Percentiles rank a stretch among this genome's conserved stretches.
Evolutionary conservation across 176 grass and related monocot genomes (phyloP).

Genomic region (Olyra latifolia): DNA sequence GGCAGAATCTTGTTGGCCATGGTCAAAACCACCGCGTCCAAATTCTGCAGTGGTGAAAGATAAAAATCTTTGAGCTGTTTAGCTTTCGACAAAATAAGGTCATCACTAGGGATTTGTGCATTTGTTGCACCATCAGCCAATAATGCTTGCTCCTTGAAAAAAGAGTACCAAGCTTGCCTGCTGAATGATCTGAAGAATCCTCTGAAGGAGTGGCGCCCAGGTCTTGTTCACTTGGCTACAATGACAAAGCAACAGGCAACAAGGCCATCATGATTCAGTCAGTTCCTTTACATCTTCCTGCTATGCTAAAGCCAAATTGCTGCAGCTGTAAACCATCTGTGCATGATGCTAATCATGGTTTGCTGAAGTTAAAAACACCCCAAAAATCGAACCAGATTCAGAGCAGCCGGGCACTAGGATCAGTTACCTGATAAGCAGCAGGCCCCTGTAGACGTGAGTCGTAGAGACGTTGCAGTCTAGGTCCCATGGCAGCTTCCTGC

Average conservation of each 20-base stretch:
- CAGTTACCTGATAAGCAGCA: slow-evolving; percentile 53
- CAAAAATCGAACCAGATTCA: not conserved
- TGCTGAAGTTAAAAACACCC: not conserved
- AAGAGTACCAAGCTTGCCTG: slow-evolving; percentile 23
- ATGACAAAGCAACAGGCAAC: not conserved
- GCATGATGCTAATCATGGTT: not conserved
- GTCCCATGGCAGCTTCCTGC: slow-evolving; percentile 52
- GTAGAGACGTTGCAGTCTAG: slow-evolving; percentile 53
- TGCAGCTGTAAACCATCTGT: not conserved
- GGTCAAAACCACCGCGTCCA: slow-evolving; percentile 47
- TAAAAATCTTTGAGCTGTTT: not conserved
- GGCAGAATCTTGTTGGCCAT: slow-evolving; percentile 57
- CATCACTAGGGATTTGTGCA: too few species aligned
- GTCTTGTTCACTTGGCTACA: slow-evolving; percentile 49
- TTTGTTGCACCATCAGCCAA: not conserved
- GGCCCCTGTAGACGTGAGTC: slow-evolving; percentile 57
- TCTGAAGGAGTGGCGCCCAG: slow-evolving; percentile 33
- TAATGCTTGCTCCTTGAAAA: too few species aligned
- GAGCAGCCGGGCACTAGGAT: not conserved
- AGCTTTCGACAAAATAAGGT: not conserved
- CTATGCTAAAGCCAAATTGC: not conserved
- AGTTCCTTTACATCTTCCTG: not conserved
- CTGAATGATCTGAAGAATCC: slow-evolving; percentile 42
- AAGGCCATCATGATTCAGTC: not conserved
- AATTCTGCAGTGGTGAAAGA: slow-evolving; percentile 43